Base-by-base conservation (phyloP, 345 rosid genomes). In the Lepidium didymum region DNA sequence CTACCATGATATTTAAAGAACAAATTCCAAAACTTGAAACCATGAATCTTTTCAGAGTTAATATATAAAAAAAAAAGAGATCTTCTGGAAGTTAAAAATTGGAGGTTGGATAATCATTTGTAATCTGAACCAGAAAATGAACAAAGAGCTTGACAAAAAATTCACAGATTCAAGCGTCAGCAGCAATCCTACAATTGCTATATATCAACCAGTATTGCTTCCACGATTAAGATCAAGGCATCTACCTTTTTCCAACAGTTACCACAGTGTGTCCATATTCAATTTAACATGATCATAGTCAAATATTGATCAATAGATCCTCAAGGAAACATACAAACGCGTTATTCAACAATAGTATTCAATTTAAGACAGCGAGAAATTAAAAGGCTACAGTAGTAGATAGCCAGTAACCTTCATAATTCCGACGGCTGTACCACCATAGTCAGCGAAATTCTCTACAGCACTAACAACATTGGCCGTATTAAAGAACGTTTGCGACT, bases 361-460 rank as follows among this genome's bases (percentile, higher is more conserved):
- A 19, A 56, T 35, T 53, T 3, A 31, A 62, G 2, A 55, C 29
- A 18, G 8, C 11, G 0, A 13, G 4, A 54, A 12, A 45, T 5
- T 12, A 1, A 42, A 50, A 42, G 18, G 27, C 14, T 46, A 36
- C 46, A 46, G 15, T 53, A 15, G 4, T 37, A 7, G 11, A 4
- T 0, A 25, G 27, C 27, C 27, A 0, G 5, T 33, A 67, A 87
- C 98, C 97, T 90, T 92, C 91, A 90, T 79, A 19, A 88, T 85
- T 15, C 98, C 97, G 1, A 92, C 96, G 29, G 86, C 86, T 13
- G 98, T 90, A 64, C 98, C 97, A 53, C 96, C 78, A 72, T 85
- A 90, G 42, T 64, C 75, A 11, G 82, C 72, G 65, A 90, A 90
- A 64, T 92, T 92, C 60, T 75, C 81, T 0, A 92, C 93, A 8